A percentile compares a stretch with the other conserved stretches of the same genome.
Evolutionary conservation across 352 stramenopile genomes (phyloP).

Genomic region (Bremia lactucae): DNA sequence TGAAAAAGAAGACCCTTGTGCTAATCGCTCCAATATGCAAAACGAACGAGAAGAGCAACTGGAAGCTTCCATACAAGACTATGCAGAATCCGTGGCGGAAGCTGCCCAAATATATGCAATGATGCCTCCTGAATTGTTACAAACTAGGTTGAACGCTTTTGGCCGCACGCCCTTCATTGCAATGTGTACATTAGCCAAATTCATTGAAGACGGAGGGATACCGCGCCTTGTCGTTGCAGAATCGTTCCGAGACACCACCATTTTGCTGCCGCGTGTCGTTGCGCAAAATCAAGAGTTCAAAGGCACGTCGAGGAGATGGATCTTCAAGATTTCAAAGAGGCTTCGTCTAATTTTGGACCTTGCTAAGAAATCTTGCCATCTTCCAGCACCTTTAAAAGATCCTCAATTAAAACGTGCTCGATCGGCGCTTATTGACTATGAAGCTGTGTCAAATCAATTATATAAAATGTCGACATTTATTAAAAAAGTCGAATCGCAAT

Average conservation of each 20-base stretch:
- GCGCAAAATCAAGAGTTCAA: background rate
- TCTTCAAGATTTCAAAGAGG: background rate
- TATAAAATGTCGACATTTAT: conserved; percentile 1
- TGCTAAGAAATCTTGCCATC: background rate
- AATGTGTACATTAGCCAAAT: background rate
- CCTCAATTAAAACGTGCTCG: background rate
- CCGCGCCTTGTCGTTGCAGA: background rate
- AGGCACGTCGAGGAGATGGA: background rate
- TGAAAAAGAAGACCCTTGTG: background rate
- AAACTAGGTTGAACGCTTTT: background rate
- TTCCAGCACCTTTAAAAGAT: background rate
- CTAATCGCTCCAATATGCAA: background rate
- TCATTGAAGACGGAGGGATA: background rate
- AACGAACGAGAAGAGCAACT: background rate
- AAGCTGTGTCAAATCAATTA: background rate
- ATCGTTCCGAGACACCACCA: conserved; percentile 1
- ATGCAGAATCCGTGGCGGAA: background rate
- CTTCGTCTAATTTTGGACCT: background rate
- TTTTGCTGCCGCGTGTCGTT: conserved; percentile 1
- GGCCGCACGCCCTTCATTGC: background rate
- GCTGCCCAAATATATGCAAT: background rate
- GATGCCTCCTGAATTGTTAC: too few species aligned
- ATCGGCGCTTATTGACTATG: background rate
- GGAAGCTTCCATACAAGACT: background rate
- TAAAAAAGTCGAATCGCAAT: background rate